These are phyloP conservation scores for Penicillium sclerotiorum DNA, from an alignment of 2,329 filamentous ascomycete genomes.

Conservation along the genomic window DNA sequence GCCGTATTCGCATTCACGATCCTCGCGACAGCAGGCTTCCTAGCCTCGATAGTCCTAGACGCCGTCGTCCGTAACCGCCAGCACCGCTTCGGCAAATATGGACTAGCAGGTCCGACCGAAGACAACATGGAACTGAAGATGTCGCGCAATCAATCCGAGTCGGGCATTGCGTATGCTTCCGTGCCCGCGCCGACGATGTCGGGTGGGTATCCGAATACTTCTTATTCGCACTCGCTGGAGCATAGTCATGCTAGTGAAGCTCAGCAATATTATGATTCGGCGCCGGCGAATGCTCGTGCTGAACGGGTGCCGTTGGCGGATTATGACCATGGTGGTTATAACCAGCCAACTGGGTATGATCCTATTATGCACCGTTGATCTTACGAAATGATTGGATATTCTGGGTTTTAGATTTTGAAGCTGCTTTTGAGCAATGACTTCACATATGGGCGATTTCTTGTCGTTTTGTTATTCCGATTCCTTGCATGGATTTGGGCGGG, in stretches of 20 bases:
- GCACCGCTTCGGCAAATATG: constrained; percentile 52
- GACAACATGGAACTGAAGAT: constrained; percentile 39
- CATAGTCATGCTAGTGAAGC: constrained; percentile 30
- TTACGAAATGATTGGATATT: background rate
- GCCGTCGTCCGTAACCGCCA: constrained; percentile 50
- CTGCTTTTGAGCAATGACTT: background rate
- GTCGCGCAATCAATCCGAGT: constrained; percentile 22
- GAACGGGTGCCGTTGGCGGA: background rate
- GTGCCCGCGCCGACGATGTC: constrained; percentile 8
- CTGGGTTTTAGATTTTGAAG: background rate
- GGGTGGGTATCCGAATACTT: constrained; percentile 4
- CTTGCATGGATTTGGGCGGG: constrained; percentile 12
- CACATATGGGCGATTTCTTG: background rate
- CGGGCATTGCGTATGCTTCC: constrained; percentile 11
- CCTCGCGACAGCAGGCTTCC: constrained; percentile 49
- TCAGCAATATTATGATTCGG: constrained; percentile 32
- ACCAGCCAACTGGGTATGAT: constrained; percentile 39
- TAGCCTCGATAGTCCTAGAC: constrained; percentile 55
- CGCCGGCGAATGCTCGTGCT: background rate
- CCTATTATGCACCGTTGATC: constrained; percentile 35
- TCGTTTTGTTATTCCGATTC: too few species aligned
- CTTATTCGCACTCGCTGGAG: constrained; percentile 17
- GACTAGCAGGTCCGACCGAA: constrained; percentile 37
- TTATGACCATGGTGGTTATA: constrained; percentile 26
- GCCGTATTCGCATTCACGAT: constrained; percentile 60